phyloP scores from a whole-genome alignment of 2,329 filamentous ascomycete species.

The Beauveria australis region DNA sequence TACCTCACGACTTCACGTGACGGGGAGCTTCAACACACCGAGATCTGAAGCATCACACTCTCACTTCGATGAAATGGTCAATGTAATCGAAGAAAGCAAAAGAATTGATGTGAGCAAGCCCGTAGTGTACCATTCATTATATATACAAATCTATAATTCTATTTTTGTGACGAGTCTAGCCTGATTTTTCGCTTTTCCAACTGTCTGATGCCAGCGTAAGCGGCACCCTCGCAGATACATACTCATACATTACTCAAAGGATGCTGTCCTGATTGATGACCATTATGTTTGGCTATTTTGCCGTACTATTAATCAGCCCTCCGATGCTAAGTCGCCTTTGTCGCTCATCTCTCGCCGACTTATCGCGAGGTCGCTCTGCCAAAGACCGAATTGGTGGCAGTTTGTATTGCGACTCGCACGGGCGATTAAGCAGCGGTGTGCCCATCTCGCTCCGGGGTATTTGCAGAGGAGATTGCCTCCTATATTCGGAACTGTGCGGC shows the following conservation, averaged over 20 bases:
- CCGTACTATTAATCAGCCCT: slow-evolving; percentile 7
- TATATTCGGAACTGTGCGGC: slow-evolving; percentile 36
- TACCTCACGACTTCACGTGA: slow-evolving; percentile 10
- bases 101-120: too few relatives aligned
- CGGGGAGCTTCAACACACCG: neutral
- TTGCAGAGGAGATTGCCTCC: slow-evolving; percentile 40
- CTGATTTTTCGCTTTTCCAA: neutral
- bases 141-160: neutral
- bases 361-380: slow-evolving; percentile 19
- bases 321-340: slow-evolving; percentile 9
- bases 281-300: neutral
- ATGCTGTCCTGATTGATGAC: neutral
- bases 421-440: slow-evolving; percentile 21
- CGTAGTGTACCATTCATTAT: neutral
- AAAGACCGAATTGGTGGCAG: slow-evolving; percentile 40
- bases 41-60: neutral
- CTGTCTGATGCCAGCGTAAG: neutral
- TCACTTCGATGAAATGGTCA: neutral
- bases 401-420: slow-evolving; percentile 30
- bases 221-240: neutral
- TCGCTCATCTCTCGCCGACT: neutral
- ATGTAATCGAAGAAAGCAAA: neutral
- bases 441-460: slow-evolving; percentile 42
- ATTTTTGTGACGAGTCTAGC: neutral
- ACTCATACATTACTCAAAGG: neutral